Percentiles rank a stretch among this genome's conserved stretches.
These are phyloP conservation scores for Colletotrichum somersetense DNA, from an alignment of 2,329 filamentous ascomycete species.

Conservation along the genomic window DNA sequence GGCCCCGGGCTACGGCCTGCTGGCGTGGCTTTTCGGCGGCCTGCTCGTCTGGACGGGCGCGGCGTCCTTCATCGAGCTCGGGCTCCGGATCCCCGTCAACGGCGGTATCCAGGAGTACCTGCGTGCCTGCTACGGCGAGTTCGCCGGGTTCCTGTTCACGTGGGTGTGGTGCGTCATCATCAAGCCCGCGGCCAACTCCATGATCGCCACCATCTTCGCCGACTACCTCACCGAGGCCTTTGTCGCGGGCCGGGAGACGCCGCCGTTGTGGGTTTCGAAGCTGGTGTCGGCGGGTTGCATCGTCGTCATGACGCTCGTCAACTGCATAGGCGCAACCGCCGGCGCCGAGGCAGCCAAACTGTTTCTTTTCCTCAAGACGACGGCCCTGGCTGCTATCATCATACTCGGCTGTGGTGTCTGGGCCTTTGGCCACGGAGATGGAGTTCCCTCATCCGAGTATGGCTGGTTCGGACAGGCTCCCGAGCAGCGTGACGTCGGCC, in stretches of 20 bases:
- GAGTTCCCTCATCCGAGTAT: slow-evolving; percentile 50
- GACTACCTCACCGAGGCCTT: slow-evolving; percentile 53
- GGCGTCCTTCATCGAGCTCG: slow-evolving; percentile 61
- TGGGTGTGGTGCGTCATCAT: slow-evolving; percentile 60
- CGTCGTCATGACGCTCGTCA: slow-evolving; percentile 54
- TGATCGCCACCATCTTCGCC: slow-evolving; percentile 59
- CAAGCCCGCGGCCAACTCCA: slow-evolving; percentile 59
- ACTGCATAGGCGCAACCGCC: slow-evolving; percentile 57
- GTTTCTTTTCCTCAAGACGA: slow-evolving; percentile 54
- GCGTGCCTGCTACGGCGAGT: slow-evolving; percentile 56
- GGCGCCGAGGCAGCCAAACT: slow-evolving; percentile 55
- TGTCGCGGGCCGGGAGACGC: slow-evolving; percentile 44
- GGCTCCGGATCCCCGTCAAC: slow-evolving; percentile 58
- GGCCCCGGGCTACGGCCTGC: slow-evolving; percentile 56
- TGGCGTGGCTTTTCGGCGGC: slow-evolving; percentile 58
- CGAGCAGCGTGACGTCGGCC: slow-evolving; percentile 40
- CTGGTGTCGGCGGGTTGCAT: slow-evolving; percentile 54
- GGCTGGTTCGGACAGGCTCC: slow-evolving; percentile 48
- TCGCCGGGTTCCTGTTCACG: slow-evolving; percentile 57
- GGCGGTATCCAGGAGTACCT: slow-evolving; percentile 62
- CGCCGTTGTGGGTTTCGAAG: slow-evolving; percentile 50
- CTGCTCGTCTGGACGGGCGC: slow-evolving; percentile 62
- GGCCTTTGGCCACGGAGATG: slow-evolving; percentile 52
- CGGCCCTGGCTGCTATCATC: slow-evolving; percentile 39
- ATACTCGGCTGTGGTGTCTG: slow-evolving; percentile 44